Conservation (phyloP, 2,329 filamentous ascomycete species). For the Fusarium lyarnte region DNA sequence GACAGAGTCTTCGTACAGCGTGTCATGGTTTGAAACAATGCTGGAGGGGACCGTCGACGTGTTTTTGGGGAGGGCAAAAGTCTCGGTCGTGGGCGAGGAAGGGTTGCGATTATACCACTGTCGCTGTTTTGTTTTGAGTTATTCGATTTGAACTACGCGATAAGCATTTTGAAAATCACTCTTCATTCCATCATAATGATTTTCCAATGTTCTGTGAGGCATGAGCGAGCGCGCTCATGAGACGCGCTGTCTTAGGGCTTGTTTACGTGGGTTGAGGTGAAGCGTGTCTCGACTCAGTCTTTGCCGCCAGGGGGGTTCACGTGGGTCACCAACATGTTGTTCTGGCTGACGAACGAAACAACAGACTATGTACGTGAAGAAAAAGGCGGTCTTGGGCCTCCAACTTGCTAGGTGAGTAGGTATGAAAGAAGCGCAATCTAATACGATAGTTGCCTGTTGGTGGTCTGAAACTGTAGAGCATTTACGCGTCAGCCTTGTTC, state of each 20-base stretch:
- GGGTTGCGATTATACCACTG: constrained; percentile 39
- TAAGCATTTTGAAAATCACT: constrained; percentile 1
- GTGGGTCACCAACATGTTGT: constrained; percentile 25
- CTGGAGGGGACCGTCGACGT: constrained; percentile 26
- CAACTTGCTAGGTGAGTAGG: too few relatives aligned
- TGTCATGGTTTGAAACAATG: constrained; percentile 31
- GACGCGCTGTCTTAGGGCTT: constrained; percentile 40
- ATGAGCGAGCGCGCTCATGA: constrained; percentile 3
- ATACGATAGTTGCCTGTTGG: neutral
- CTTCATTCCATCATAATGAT: neutral
- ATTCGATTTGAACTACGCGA: constrained; percentile 17
- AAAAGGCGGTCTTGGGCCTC: neutral
- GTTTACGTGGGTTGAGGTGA: constrained; percentile 36
- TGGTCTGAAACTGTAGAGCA: neutral
- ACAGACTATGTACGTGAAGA: neutral
- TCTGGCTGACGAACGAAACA: neutral
- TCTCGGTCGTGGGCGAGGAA: constrained; percentile 28
- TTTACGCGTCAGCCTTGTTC: constrained; percentile 9
- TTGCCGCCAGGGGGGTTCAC: constrained; percentile 35
- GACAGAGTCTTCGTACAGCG: constrained; percentile 28
- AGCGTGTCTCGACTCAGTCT: constrained; percentile 34
- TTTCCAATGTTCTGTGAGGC: neutral
- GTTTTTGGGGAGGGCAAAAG: constrained; percentile 24
- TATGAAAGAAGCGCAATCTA: neutral
- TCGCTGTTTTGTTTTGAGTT: constrained; percentile 33